These are phyloP conservation scores for Termitomyces sp. DNA, from an alignment of 768 basidiomycete species.

Conservation along the genomic window DNA sequence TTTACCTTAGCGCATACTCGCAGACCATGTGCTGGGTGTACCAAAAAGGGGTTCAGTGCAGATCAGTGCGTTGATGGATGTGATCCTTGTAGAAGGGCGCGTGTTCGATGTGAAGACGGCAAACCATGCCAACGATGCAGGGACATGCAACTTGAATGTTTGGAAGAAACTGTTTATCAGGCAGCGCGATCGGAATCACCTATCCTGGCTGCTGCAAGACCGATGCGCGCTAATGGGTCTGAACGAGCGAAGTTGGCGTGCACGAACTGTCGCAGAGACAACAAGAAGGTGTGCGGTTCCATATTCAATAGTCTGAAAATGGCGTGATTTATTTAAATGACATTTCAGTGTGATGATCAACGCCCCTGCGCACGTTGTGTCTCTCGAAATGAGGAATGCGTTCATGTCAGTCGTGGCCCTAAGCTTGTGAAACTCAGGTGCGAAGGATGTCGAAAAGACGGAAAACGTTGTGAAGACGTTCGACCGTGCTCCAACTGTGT, in stretches of 20 bases:
- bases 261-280: slow-evolving; percentile 54
- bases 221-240: slow-evolving; percentile 23
- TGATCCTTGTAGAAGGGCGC: slow-evolving; percentile 52
- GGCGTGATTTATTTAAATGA: slow-evolving; percentile 1
- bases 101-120: slow-evolving; percentile 46
- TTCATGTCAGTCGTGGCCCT: slow-evolving; percentile 49
- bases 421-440: slow-evolving; percentile 58
- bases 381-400: slow-evolving; percentile 45
- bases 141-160: slow-evolving; percentile 44
- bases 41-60: slow-evolving; percentile 44
- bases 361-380: slow-evolving; percentile 59
- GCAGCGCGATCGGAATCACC: slow-evolving; percentile 18
- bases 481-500: slow-evolving; percentile 51
- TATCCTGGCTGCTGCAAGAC: slow-evolving; percentile 15
- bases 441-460: slow-evolving; percentile 48
- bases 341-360: slow-evolving; percentile 51
- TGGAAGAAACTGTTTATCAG: slow-evolving; percentile 31
- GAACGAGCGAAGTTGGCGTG: slow-evolving; percentile 59
- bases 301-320: neutral
- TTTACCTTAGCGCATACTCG: neutral
- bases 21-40: slow-evolving; percentile 56
- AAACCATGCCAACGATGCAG: slow-evolving; percentile 49
- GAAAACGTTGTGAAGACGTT: slow-evolving; percentile 54
- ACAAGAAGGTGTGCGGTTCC: slow-evolving; percentile 46
- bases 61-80: slow-evolving; percentile 60